Percentiles rank a stretch among this genome's conserved stretches.
These are phyloP conservation scores for Diaporthe longicolla DNA, from an alignment of 2,329 filamentous ascomycete species.

Conservation along the genomic window DNA sequence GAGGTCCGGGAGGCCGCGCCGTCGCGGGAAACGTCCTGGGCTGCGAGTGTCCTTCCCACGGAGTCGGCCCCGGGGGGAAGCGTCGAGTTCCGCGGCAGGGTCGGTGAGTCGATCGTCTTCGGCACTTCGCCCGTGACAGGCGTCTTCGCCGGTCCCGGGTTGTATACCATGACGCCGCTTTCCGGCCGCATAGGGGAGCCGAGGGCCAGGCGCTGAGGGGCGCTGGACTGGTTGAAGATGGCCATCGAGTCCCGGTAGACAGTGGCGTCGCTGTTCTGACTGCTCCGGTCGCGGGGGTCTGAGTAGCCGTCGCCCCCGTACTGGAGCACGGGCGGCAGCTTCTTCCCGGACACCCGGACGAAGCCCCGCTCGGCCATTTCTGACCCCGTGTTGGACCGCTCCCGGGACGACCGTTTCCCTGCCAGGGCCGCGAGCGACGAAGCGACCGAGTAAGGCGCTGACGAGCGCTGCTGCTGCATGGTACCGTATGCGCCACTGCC, in stretches of 20 bases:
- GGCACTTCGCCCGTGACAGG: slow-evolving; percentile 61
- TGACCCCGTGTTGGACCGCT: slow-evolving; percentile 51
- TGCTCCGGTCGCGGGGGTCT: slow-evolving; percentile 62
- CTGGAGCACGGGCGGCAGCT: slow-evolving; percentile 73
- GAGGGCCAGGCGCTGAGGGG: slow-evolving; percentile 62
- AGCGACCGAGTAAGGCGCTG: slow-evolving; percentile 62
- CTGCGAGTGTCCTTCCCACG: slow-evolving; percentile 40
- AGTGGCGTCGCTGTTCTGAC: slow-evolving; percentile 57
- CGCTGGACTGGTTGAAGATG: slow-evolving; percentile 48
- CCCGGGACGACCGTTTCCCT: slow-evolving; percentile 55
- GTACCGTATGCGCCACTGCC: slow-evolving; percentile 43
- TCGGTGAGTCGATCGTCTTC: slow-evolving; percentile 37
- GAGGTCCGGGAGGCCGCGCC: slow-evolving; percentile 38
- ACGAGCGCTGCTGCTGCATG: slow-evolving; percentile 63
- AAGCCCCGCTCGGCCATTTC: slow-evolving; percentile 70
- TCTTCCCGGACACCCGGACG: slow-evolving; percentile 75
- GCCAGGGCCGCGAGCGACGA: slow-evolving; percentile 63
- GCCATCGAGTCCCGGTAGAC: slow-evolving; percentile 57
- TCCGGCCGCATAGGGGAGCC: slow-evolving; percentile 72
- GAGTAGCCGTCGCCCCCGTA: slow-evolving; percentile 75
- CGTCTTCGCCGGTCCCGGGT: slow-evolving; percentile 76
- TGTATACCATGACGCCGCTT: slow-evolving; percentile 72
- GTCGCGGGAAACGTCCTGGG: slow-evolving; percentile 40
- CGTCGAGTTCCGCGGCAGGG: slow-evolving; percentile 36
- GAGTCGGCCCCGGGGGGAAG: slow-evolving; percentile 41